A percentile compares a stretch with the other conserved stretches of the same genome.
Evolutionary conservation across 306 rosid species (phyloP).

Genomic region (Astragalus membranaceus): DNA sequence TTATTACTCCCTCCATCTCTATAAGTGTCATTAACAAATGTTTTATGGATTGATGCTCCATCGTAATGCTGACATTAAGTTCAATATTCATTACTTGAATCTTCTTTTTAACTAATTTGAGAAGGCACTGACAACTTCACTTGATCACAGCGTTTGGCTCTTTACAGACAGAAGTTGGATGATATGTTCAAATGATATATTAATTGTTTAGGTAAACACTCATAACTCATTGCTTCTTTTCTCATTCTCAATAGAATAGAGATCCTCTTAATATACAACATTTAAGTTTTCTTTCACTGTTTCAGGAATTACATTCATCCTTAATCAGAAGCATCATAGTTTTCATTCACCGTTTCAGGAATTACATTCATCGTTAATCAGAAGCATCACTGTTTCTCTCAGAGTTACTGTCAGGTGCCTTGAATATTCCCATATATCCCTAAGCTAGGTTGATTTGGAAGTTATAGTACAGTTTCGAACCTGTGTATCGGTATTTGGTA

Average conservation of each 20-base stretch:
- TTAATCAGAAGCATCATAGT: too few relatives aligned
- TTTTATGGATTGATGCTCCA: constrained; percentile 12
- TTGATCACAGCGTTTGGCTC: constrained; percentile 40
- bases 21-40: background rate
- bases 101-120: constrained; percentile 6
- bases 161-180: constrained; percentile 41
- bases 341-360: constrained; percentile 25
- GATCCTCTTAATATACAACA: background rate
- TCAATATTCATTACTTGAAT: constrained; percentile 4
- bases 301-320: constrained; percentile 25
- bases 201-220: constrained; percentile 7
- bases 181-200: constrained; percentile 25
- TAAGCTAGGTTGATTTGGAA: constrained; percentile 15
- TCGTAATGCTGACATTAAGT: constrained; percentile 9
- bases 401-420: background rate
- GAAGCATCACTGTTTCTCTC: constrained; percentile 3
- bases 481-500: constrained; percentile 5
- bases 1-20: too few relatives aligned
- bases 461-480: constrained; percentile 14
- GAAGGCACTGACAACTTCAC: constrained; percentile 17
- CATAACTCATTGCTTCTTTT: background rate
- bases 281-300: constrained; percentile 5
- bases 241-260: background rate
- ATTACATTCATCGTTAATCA: constrained; percentile 11
- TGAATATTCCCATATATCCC: constrained; percentile 13